These are phyloP conservation scores for Geosiphon pyriformis DNA, from an alignment of 192 early-diverging fungal species.

Conservation along the genomic window DNA sequence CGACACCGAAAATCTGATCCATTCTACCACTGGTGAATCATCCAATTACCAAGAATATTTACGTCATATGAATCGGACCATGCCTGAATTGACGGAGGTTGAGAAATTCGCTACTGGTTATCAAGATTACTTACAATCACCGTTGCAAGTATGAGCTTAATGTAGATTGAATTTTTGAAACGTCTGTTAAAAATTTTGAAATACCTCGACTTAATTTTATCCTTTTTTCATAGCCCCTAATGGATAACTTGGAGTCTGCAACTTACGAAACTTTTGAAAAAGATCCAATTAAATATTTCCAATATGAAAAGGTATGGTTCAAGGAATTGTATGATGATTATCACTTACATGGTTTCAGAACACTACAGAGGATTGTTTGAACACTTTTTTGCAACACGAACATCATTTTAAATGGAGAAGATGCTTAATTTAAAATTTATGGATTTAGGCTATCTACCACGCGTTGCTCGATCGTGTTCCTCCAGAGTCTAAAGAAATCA, in stretches of 20 bases:
- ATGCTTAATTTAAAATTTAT: too few relatives aligned
- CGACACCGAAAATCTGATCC: conserved; percentile 24
- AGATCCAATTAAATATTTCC: conserved; percentile 89
- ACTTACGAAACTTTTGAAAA: conserved; percentile 97
- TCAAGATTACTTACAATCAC: conserved; percentile 84
- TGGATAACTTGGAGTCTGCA: conserved; percentile 88
- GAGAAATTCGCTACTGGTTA: conserved; percentile 80
- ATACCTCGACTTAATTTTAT: neutral
- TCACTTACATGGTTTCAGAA: too few relatives aligned
- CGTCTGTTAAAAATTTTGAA: neutral
- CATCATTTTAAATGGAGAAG: too few relatives aligned
- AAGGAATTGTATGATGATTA: conserved; percentile 21
- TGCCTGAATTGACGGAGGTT: conserved; percentile 52
- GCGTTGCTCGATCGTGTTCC: conserved; percentile 52
- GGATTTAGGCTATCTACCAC: conserved; percentile 46
- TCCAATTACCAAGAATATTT: conserved; percentile 74
- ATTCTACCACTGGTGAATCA: conserved; percentile 39
- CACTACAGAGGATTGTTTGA: too few relatives aligned
- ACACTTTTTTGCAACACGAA: too few relatives aligned
- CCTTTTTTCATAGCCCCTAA: conserved; percentile 65
- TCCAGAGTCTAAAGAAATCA: conserved; percentile 27
- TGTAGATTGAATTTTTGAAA: neutral
- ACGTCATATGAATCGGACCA: conserved; percentile 60
- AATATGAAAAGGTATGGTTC: conserved; percentile 68
- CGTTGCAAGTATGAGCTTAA: conserved; percentile 46